phyloP scores from a whole-genome alignment of 331 rosid species.

The Quercus tomentella region DNA sequence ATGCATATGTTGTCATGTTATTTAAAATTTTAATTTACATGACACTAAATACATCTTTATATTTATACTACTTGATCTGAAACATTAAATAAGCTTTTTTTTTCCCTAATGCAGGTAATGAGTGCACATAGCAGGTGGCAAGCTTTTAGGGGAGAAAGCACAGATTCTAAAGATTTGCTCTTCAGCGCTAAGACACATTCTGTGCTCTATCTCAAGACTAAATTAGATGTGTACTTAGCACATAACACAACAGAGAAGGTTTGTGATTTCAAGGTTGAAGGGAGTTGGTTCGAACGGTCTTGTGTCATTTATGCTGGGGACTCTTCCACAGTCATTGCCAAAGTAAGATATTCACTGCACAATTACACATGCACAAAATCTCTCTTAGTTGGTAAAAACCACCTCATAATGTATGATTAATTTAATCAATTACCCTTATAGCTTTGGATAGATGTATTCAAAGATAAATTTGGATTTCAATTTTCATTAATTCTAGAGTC shows the following conservation, averaged over 20 bases:
- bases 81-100: background rate
- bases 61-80: background rate
- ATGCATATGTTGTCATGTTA: no score
- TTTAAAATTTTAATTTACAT: no score
- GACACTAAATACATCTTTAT: no score
- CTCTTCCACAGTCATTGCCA: background rate
- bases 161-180: slow-evolving; percentile 27
- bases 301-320: background rate
- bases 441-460: no score
- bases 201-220: background rate
- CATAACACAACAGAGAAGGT: background rate
- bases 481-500: no score
- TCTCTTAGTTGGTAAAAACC: no score
- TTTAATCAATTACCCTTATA: no score
- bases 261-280: background rate
- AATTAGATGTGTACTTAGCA: background rate
- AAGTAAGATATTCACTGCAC: background rate
- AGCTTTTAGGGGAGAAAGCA: slow-evolving; percentile 37
- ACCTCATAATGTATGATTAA: no score
- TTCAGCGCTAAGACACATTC: slow-evolving; percentile 36
- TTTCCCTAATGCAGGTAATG: slow-evolving; percentile 3
- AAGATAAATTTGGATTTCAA: no score
- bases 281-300: background rate
- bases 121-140: slow-evolving; percentile 45
- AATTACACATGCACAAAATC: background rate